phyloP scores from a whole-genome alignment of 73 alveolate species.

The Blepharisma stoltei region DNA sequence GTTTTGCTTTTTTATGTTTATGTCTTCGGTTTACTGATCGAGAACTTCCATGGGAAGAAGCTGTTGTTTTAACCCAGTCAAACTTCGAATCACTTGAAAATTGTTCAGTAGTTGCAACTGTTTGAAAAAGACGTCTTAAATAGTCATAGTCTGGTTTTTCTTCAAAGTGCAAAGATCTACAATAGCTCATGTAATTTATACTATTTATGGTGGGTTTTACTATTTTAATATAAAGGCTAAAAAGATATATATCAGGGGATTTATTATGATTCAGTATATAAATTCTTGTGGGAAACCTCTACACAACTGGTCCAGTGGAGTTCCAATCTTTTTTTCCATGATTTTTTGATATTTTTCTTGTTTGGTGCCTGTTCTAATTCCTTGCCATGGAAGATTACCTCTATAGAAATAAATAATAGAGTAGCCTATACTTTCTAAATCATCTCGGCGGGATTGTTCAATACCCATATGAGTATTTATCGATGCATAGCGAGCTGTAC shows the following conservation, averaged over 20 bases:
- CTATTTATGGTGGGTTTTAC: too few species aligned
- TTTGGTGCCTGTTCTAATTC: constrained; percentile 71
- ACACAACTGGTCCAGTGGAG: constrained; percentile 79
- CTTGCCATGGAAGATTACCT: constrained; percentile 82
- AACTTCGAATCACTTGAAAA: constrained; percentile 37
- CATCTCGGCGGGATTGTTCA: constrained; percentile 74
- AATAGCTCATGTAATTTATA: constrained; percentile 58
- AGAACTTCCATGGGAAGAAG: too few species aligned
- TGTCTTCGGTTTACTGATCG: too few species aligned
- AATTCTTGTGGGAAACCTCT: constrained; percentile 75
- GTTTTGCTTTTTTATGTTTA: too few species aligned
- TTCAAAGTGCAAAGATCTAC: constrained; percentile 66
- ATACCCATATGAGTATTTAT: constrained; percentile 60
- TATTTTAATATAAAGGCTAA: constrained; percentile 70
- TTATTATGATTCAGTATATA: too few species aligned
- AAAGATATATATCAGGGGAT: too few species aligned
- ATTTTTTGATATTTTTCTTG: constrained; percentile 75
- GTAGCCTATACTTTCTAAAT: constrained; percentile 64
- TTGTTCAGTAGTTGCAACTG: too few species aligned
- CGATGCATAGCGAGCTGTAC: constrained; percentile 72
- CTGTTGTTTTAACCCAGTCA: constrained; percentile 41
- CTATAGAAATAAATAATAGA: constrained; percentile 43
- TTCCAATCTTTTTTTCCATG: constrained; percentile 57
- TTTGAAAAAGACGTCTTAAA: constrained; percentile 55
- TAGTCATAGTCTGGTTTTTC: constrained; percentile 77